Evolutionary conservation across 768 basidiomycete species (phyloP).

Genomic region (Rhizopogon salebrosus): DNA sequence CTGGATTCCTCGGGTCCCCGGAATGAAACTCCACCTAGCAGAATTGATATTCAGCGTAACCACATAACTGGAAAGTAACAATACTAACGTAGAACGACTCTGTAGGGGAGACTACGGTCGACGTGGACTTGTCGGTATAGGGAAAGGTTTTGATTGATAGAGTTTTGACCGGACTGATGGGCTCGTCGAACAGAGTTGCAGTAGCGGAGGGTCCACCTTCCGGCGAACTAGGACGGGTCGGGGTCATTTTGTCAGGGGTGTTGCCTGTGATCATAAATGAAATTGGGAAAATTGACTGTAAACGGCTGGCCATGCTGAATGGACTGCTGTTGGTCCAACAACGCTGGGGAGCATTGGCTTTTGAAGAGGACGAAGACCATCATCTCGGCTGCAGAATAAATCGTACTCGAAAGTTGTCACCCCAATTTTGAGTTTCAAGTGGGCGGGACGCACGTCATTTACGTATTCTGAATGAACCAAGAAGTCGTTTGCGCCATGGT

Average conservation of each 20-base stretch:
- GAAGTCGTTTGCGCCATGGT: background rate
- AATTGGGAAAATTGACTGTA: background rate
- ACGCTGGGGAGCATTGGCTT: background rate
- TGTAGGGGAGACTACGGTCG: slow-evolving; percentile 1
- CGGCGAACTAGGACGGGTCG: background rate
- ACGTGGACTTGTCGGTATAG: slow-evolving; percentile 9
- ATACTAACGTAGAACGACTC: slow-evolving; percentile 11
- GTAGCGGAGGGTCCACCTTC: background rate
- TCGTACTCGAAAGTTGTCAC: background rate
- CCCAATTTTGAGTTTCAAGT: background rate
- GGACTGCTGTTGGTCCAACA: background rate
- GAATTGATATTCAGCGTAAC: background rate
- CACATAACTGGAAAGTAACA: background rate
- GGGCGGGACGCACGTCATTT: background rate
- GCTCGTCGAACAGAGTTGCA: background rate
- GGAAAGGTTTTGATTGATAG: background rate
- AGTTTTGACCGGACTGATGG: background rate
- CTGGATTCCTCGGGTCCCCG: slow-evolving; percentile 34
- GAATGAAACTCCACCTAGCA: slow-evolving; percentile 32
- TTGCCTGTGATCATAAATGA: background rate
- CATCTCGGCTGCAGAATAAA: background rate
- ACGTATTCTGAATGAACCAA: background rate
- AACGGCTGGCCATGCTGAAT: background rate
- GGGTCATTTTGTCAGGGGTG: background rate
- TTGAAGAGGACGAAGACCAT: background rate